Base-by-base conservation (phyloP, 2,329 filamentous ascomycete species). In the Talaromyces piceae region DNA sequence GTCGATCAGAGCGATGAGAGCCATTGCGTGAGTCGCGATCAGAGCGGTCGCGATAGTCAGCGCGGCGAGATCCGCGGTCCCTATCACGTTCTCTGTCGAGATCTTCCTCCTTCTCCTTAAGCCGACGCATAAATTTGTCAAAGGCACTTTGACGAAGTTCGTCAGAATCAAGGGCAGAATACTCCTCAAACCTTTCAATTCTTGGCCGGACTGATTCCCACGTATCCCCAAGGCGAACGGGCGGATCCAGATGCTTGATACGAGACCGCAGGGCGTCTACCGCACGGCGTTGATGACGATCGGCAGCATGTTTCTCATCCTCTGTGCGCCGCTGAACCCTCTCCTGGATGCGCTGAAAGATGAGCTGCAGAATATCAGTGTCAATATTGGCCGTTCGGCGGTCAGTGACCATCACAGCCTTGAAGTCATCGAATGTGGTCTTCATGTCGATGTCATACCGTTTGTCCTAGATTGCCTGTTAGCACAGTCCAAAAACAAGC, bases 91-190 rank as follows among this genome's bases (percentile, higher is more conserved):
- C 78, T 49, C 71, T 72, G 54, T 95, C 90, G 27, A 75, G 74
- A 57, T 94, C 89, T 50, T 94, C 88, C 59, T 94, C 88, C 65
- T 91, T 91, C 60, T 97, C 91, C 65, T 85, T 88, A n/a, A 96
- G 75, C 47, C 93, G 88, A 55, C 88, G 87, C 60, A 96, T 83
- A 62, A 90, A 82, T 72, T 95, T 97, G 52, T 96, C 91, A 71
- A 96, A 97, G 12, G 89, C 91, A 58, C 80, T 79, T 56, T 84
- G 83, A 52, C 91, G 87, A 55, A 86, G 77, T 49, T 95, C 89
- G 58, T 98, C 93, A 41, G 87, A 85, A 57, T 84, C 77, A 45
- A 97, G 79, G 49, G 86, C 86, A 68, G 86, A 82, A 72, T 88
- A 98, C 68, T 97, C 93, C 53, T 90, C 83, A 60, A 81, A 81